These are phyloP conservation scores for Phytophthora cryptogea DNA, from an alignment of 352 stramenopile species.

Conservation along the genomic window DNA sequence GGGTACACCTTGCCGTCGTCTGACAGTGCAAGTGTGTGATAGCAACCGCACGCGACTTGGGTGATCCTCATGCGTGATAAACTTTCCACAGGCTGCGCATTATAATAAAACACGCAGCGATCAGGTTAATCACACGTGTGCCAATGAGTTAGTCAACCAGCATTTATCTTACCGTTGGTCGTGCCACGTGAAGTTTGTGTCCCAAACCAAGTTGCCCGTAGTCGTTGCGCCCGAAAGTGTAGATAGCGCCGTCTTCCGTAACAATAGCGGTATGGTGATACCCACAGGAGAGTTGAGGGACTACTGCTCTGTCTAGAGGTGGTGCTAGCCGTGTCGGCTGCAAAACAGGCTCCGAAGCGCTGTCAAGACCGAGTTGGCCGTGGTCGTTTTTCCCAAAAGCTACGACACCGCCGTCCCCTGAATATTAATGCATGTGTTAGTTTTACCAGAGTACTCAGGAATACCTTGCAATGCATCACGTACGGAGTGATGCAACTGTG, in stretches of 20 bases:
- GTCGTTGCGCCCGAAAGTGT: conserved; percentile 92
- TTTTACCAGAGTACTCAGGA: background rate
- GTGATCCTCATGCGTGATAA: conserved; percentile 61
- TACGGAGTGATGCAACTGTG: conserved; percentile 73
- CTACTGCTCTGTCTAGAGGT: conserved; percentile 62
- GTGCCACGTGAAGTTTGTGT: conserved; percentile 69
- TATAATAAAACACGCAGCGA: conserved; percentile 5
- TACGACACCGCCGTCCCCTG: conserved; percentile 65
- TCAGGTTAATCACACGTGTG: background rate
- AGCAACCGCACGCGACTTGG: conserved; percentile 85
- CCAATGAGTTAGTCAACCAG: background rate
- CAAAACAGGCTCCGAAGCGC: conserved; percentile 47
- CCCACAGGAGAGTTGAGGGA: conserved; percentile 85
- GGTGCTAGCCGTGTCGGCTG: conserved; percentile 52
- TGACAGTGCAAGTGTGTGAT: conserved; percentile 83
- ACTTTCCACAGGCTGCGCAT: conserved; percentile 49
- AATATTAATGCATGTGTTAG: conserved; percentile 8
- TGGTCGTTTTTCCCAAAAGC: conserved; percentile 94
- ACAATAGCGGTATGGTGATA: conserved; percentile 93
- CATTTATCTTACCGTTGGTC: conserved; percentile 50
- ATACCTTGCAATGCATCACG: conserved; percentile 10
- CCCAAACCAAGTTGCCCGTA: conserved; percentile 93
- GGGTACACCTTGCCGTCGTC: conserved; percentile 90
- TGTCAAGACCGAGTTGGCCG: conserved; percentile 85
- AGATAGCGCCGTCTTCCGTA: conserved; percentile 68